Base-by-base conservation (phyloP, 768 basidiomycete genomes). In the Tricholoma sp. region DNA sequence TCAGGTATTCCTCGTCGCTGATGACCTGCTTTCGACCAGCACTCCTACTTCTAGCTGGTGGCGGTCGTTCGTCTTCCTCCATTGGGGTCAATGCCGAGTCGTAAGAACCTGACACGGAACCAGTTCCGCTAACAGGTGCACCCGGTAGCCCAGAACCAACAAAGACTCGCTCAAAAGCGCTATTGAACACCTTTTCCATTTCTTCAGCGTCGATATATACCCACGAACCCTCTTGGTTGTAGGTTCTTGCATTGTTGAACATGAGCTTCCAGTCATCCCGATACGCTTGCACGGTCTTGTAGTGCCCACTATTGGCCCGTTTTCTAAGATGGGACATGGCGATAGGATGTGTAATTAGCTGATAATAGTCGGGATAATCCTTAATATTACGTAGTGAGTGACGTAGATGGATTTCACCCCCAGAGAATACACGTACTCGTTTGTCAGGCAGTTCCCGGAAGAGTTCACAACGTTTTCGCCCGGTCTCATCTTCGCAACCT, bases 221-320 rank as follows among this genome's bases (percentile, higher is more conserved):
- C 89, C 91, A 93, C 0, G 93, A 95, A 1, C 89, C 93, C 71
- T 96, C 93, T 70, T 89, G 87, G 69, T 98, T 98, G 77, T 93
- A 98, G 44, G 84, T 89, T 63, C 90, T 81, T 4, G 96, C 95
- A 65, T 98, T 98, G 70, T 84, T 80, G 71, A 95, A 98, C 89
- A 99, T 94, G 55, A 94, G 80, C 61, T 81, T 80, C 85, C 88
- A 93, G 69, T 96, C 93, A 47, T 84, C 82, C 56, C 81, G 77
- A 74, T 85, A 94, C 55, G 81, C 76, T 33, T 80, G 73, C 34
- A 94, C 82, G 37, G 72, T 83, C 76, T 91, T 92, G 76, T 94
- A 93, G 55, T 80, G 76, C 45, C 78, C 77, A 54, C 79, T 75
- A 51, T 76, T 82, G 50, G 80, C 76, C 9, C 88, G 86, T 66